Evolutionary conservation across 257 asterid species (phyloP), one percentile per base, ranked within the genome.

Genomic region (Nicotiana tabacum): DNA sequence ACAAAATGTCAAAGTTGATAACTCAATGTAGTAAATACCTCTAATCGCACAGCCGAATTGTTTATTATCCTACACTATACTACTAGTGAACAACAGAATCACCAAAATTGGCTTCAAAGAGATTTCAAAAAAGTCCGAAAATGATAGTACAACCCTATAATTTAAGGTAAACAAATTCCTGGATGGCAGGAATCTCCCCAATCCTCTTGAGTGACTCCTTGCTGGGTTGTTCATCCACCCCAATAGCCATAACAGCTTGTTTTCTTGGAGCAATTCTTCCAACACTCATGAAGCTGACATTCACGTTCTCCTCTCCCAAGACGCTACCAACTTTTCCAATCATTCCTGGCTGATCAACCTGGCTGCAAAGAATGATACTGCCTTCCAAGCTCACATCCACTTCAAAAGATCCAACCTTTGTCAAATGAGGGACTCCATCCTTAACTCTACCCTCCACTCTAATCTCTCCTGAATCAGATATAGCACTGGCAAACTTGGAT

Each of bases 291-390:
- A 92, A 95, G 84, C 97, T 95, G 65, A 93, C 99, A 4, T 95
- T 93, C 84, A 95, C 94, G 0, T 93, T 93, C 88, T 92, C 96
- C 87, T 96, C 91, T 4, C 96, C 98, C 74, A 94, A 79, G 83
- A 96, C 86, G 77, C 95, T 91, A 5, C 98, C 99, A 3, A 96
- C 99, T 74, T 90, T 92, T 13, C 99, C 97, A 5, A 96, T 94
- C 97, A 96, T 92, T 30, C 99, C 99, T 0, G 99, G 99, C 85
- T 96, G 99, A 83, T 96, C 99, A 55, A 92, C 96, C 82, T 96
- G 99, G 83, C 99, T 89, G 88, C 99, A 96, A 5, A 94, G 91
- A 58, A 95, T 95, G 72, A 94, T 83, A 84, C 97, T 94, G 56
- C 99, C 98, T 82, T 94, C 99, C 90, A 96, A 83, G 82, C 98